Percentiles rank a stretch among this genome's conserved stretches.
These are phyloP conservation scores for Blastomyces gilchristii DNA, from an alignment of 2,329 filamentous ascomycete species.

Conservation along the genomic window DNA sequence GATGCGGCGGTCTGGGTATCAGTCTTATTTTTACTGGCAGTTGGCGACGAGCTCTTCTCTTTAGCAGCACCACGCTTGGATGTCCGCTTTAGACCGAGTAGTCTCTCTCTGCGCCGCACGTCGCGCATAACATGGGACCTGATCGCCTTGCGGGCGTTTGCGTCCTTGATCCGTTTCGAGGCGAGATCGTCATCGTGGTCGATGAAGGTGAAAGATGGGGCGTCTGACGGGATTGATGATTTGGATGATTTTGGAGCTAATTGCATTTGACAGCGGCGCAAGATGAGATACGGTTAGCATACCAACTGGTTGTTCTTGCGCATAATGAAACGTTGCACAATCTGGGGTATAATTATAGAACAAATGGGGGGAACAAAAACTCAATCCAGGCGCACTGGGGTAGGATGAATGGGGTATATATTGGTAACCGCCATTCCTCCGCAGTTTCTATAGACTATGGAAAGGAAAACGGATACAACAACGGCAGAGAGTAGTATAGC, in stretches of 20 bases:
- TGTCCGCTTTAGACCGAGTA: conserved; percentile 30
- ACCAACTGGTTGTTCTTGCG: neutral
- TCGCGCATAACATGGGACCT: conserved; percentile 37
- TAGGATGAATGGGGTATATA: too few species aligned
- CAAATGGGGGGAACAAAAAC: neutral
- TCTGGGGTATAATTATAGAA: neutral
- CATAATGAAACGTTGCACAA: neutral
- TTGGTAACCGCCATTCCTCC: too few species aligned
- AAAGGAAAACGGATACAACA: neutral
- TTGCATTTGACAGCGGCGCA: conserved; percentile 3
- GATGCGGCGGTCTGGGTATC: neutral
- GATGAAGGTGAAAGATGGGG: conserved; percentile 33
- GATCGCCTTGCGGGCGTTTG: conserved; percentile 31
- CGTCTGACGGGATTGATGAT: conserved; percentile 19
- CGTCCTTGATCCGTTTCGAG: conserved; percentile 31
- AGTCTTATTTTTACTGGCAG: neutral
- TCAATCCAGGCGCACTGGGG: too few species aligned
- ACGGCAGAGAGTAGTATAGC: neutral
- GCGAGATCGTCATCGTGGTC: conserved; percentile 32
- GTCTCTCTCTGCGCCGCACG: conserved; percentile 32
- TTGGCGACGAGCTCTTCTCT: neutral
- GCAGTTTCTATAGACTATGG: too few species aligned
- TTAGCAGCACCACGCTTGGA: conserved; percentile 21
- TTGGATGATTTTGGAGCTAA: conserved; percentile 18
- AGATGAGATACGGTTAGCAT: neutral